Base-by-base conservation (phyloP, 202 grass and related monocot genomes). In the Setaria viridis region DNA sequence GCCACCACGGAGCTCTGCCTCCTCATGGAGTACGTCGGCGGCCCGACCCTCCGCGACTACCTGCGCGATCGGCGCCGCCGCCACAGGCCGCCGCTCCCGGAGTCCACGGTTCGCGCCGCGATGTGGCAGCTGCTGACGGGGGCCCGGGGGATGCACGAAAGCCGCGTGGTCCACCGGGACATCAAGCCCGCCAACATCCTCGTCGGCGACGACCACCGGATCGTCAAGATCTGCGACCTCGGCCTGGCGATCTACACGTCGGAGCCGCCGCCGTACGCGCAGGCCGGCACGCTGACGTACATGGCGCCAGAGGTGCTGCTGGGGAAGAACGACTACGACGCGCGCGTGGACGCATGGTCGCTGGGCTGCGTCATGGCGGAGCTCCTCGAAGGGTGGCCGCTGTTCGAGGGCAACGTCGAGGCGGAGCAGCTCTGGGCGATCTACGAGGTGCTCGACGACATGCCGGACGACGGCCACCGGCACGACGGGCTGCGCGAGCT, bases 361-460 rank as follows among this genome's bases (percentile, higher is more conserved):
- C 46, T 89, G 0, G 87, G 87, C 3, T 89, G 87, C 21, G 79
- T 89, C 21, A 81, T 89, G 82, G 82, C 81, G 9, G 87, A 85
- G 56, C 78, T 89, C 65, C 5, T 71, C 43, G 1, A 37, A 47
- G 73, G 49, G 0, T 3, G 69, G 29, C 50, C 48, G 49, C 43
- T 88, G 21, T 88, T 88, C 59, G 16, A 41, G 0, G 49, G 73
- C 43, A 11, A 0, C 20, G 19, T n/a, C 19, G 32, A 39, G 76
- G 43, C 10, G 20, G 56, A 1, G 20, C 86, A 88, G 67, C 58
- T 88, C 15, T 70, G 35, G 48, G 76, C 57, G 21, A 84, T 88
- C 73, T 71, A 78, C 49, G 62, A 77, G 12, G 32, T 70, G 7
- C 65, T 79, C 45, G 50, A 37, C 45, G 50, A 37, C 10, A 29